Evolutionary conservation across 164 flowering plant species (phyloP), one percentile per base, ranked within the genome.

Genomic region (Annona squamosa): DNA sequence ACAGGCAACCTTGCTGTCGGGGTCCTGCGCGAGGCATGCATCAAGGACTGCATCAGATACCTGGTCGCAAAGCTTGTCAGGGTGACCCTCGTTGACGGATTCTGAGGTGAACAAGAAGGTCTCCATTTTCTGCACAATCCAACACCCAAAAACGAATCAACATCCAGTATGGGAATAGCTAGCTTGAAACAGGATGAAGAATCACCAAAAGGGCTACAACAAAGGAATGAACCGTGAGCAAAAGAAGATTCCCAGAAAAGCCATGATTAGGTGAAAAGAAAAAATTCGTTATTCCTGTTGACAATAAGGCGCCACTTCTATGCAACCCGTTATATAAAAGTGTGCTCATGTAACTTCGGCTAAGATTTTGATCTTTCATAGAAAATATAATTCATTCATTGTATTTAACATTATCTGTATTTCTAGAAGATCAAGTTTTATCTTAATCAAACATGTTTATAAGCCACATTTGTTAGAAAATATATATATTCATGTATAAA

Each of bases 61-160:
- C 85, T 90, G 94, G 79, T 90, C 95, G 70, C 95, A 90, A 3
- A 90, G 85, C 86, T 90, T 90, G 84, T 90, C 95, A 2, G 95
- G 95, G 84, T 90, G 95, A 2, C 92, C 95, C 87, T 90, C 95
- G 78, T 90, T 90, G 73, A 90, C 95, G 16, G 95, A 90, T 73
- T 90, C 95, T 0, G 95, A 90, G 61, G 95, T 90, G 78, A 87
- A 90, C 71, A 90, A 87, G 79, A 90, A 89, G 73, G 90, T 86
- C 79, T 90, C 95, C 95, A 89, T 75, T 87, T 81, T 46, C 68
- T 66, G 68, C 68, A 44, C 16, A 66, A 41, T n/a, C 68, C n/a
- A 42, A 66, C 67, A 64, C 42, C 67, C 5, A 19, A 64, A 26
- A 10, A 43, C 5, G 37, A 64, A 64, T 26, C 41, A 37, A 64